Evolutionary conservation across 2,329 filamentous ascomycete genomes (phyloP).

Genomic region (Colletotrichum gigasporum): DNA sequence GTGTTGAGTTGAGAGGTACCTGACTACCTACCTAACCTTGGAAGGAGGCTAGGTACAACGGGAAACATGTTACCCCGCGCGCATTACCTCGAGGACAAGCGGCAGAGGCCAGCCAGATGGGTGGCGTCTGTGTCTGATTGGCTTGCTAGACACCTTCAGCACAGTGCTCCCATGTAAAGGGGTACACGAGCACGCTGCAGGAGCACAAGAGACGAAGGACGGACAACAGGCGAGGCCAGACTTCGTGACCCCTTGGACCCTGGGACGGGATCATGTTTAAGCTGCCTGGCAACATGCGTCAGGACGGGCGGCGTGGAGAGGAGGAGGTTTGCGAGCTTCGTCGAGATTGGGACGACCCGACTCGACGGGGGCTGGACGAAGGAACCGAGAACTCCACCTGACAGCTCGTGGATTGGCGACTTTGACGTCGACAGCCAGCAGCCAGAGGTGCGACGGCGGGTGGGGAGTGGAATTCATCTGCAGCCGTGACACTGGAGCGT

Average conservation of each 20-base stretch:
- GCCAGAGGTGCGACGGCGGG: not conserved
- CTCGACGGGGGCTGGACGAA: not conserved
- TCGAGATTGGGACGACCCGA: not conserved
- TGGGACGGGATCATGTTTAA: slow-evolving; percentile 5
- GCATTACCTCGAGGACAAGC: slow-evolving; percentile 6
- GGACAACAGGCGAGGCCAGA: slow-evolving; percentile 8
- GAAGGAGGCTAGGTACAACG: slow-evolving; percentile 9
- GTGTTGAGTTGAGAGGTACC: no score
- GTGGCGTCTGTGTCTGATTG: not conserved
- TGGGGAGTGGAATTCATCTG: slow-evolving; percentile 14
- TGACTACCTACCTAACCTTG: no score
- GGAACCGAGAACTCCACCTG: slow-evolving; percentile 16
- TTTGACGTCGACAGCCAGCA: slow-evolving; percentile 8
- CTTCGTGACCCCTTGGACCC: not conserved
- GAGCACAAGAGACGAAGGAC: not conserved
- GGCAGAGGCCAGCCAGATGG: not conserved
- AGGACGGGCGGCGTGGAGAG: slow-evolving; percentile 4
- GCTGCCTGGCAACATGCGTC: not conserved
- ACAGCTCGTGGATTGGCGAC: slow-evolving; percentile 1
- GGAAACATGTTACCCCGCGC: slow-evolving; percentile 23
- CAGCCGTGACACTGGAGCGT: slow-evolving; percentile 9
- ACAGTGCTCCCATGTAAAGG: not conserved
- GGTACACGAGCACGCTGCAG: not conserved
- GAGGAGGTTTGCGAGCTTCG: slow-evolving; percentile 8
- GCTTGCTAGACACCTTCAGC: not conserved